phyloP scores from a whole-genome alignment of 225 moss, liverwort and hornwort species.

The Rhytidiadelphus loreus region DNA sequence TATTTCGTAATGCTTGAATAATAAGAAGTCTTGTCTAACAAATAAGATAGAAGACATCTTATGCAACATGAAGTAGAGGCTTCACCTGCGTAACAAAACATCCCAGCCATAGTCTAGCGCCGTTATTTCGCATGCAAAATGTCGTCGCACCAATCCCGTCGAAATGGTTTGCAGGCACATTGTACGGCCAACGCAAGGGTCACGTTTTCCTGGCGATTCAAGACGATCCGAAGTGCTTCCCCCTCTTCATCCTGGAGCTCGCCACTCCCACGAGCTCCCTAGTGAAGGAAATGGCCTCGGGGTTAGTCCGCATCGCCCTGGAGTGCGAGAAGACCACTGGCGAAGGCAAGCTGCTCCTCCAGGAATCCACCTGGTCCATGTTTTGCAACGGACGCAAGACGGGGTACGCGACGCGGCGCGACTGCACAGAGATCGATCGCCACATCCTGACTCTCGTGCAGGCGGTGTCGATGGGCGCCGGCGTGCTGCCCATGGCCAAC shows the following conservation, averaged over 20 bases:
- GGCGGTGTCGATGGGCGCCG: slow-evolving; percentile 94
- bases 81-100: not conserved
- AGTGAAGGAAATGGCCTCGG: slow-evolving; percentile 95
- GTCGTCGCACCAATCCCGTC: not conserved
- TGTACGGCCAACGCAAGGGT: slow-evolving; percentile 81
- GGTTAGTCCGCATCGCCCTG: slow-evolving; percentile 82
- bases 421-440: slow-evolving; percentile 79
- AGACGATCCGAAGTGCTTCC: slow-evolving; percentile 73
- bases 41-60: no score
- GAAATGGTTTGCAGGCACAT: slow-evolving; percentile 36
- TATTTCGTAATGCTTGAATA: not conserved
- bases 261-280: slow-evolving; percentile 68
- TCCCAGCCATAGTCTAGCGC: not conserved
- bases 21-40: not conserved
- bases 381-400: slow-evolving; percentile 92
- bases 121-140: not conserved
- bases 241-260: slow-evolving; percentile 73
- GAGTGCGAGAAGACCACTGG: slow-evolving; percentile 66
- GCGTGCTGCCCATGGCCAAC: slow-evolving; percentile 71
- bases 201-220: slow-evolving; percentile 85
- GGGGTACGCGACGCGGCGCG: slow-evolving; percentile 65
- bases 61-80: not conserved
- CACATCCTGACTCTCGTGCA: slow-evolving; percentile 73
- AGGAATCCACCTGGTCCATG: slow-evolving; percentile 90
- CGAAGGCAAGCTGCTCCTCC: slow-evolving; percentile 56